Base-by-base conservation (phyloP, 768 basidiomycete genomes). In the Boletus vermiculosoides region DNA sequence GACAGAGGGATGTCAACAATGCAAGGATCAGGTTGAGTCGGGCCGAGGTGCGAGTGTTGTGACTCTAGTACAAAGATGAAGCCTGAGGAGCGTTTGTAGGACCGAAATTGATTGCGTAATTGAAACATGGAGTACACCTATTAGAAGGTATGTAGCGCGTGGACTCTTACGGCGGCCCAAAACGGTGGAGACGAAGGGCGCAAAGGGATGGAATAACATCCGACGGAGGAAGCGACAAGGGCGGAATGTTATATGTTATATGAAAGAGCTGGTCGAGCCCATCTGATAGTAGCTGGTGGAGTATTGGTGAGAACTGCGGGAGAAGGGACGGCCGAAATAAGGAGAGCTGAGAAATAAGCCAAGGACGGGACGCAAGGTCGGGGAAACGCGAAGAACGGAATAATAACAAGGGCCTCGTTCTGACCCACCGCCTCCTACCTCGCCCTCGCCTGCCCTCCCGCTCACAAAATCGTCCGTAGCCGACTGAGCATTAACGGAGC, bases 281-380 rank as follows among this genome's bases (percentile, higher is more conserved):
- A n/a, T n/a, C n/a, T n/a, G n/a, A n/a, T n/a, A 30, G 8, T 28
- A 8, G 39, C 33, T 30, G 5, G 18, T n/a, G 45, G 45, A 6
- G 4, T 16, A 9, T 12, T 23, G 42, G 57, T 60, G 60, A 53
- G 61, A 57, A 56, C 37, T 15, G 25, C 18, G 52, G 48, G 28
- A 13, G 15, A 7, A 5, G 36, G 23, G 34, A 47, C 30, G 30
- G 20, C 54, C 60, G 45, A 49, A 54, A 50, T 37, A 28, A 46
- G 47, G 30, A 16, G 30, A 5, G 44, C 28, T 56, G 52, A 57
- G 47, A 57, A 47, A 41, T 20, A 45, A 2, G 25, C 16, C 45
- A 18, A 33, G 11, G 31, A 10, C 25, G 31, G 9, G 9, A 10
- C 31, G 31, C 31, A 12, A 33, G 31, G 11, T 33, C 31, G 31